Evolutionary conservation across 495 filamentous ascomycete genomes (phyloP).

Genomic region (Aspergillus ostianus): DNA sequence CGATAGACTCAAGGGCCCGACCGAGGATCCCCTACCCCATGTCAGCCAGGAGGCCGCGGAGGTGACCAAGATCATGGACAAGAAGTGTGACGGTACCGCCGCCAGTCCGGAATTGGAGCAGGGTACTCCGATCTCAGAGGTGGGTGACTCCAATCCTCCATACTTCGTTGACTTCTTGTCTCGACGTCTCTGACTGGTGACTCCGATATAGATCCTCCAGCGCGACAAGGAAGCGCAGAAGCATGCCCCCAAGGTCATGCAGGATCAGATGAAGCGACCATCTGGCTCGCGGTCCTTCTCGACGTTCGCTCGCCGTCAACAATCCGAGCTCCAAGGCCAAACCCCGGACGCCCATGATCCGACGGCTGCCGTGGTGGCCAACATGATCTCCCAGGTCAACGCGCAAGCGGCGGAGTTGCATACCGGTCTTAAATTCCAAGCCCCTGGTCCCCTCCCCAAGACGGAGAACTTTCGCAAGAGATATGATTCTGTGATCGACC

Average conservation of each 20-base stretch:
- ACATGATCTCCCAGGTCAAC: conserved; percentile 39
- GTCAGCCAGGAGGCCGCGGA: conserved; percentile 65
- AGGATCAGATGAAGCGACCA: conserved; percentile 50
- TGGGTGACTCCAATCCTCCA: conserved; percentile 29
- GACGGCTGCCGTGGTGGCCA: conserved; percentile 36
- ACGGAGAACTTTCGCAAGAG: conserved; percentile 66
- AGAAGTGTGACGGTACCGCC: conserved; percentile 40
- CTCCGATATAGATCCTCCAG: conserved; percentile 55
- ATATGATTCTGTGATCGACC: conserved; percentile 77
- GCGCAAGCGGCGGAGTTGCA: conserved; percentile 28
- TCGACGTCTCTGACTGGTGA: background rate
- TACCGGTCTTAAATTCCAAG: conserved; percentile 68
- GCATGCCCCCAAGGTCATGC: conserved; percentile 67
- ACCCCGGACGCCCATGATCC: conserved; percentile 20
- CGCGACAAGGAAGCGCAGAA: conserved; percentile 60
- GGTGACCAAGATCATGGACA: conserved; percentile 51
- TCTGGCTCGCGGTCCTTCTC: conserved; percentile 58
- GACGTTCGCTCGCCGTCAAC: conserved; percentile 45
- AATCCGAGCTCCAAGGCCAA: conserved; percentile 26
- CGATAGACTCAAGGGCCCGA: conserved; percentile 46
- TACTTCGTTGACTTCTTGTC: background rate
- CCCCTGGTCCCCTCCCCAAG: conserved; percentile 64
- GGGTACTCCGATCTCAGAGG: conserved; percentile 65
- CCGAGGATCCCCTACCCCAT: conserved; percentile 55
- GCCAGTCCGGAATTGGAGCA: conserved; percentile 63